Evolutionary conservation across 495 filamentous ascomycete species (phyloP).

Genomic region (Geoglossum glabrum): DNA sequence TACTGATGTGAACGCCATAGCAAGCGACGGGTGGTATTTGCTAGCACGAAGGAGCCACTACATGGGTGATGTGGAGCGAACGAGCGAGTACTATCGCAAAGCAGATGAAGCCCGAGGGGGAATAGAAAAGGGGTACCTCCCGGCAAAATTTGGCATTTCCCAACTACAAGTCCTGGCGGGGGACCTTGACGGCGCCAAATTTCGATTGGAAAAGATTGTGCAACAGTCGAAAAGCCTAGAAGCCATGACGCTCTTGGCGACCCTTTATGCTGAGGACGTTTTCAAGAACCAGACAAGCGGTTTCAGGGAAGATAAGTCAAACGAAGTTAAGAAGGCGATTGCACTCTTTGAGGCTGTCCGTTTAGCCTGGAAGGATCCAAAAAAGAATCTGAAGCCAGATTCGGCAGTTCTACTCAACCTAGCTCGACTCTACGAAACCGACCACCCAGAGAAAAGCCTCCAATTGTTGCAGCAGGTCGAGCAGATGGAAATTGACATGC

Average conservation of each 20-base stretch:
- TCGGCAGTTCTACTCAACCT: slow-evolving; percentile 82
- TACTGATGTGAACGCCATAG: slow-evolving; percentile 86
- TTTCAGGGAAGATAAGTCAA: slow-evolving; percentile 68
- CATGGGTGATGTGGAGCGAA: slow-evolving; percentile 39
- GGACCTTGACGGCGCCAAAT: slow-evolving; percentile 80
- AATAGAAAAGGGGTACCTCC: slow-evolving; percentile 66
- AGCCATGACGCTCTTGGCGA: slow-evolving; percentile 74
- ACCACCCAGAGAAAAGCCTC: slow-evolving; percentile 72
- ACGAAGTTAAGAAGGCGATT: slow-evolving; percentile 66
- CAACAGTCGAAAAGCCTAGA: slow-evolving; percentile 72
- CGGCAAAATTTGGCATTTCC: slow-evolving; percentile 80
- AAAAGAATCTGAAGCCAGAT: slow-evolving; percentile 60
- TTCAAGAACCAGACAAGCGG: slow-evolving; percentile 53
- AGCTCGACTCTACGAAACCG: slow-evolving; percentile 69
- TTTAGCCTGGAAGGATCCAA: slow-evolving; percentile 77
- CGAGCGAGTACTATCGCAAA: slow-evolving; percentile 63
- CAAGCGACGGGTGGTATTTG: slow-evolving; percentile 91
- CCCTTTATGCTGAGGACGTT: slow-evolving; percentile 82
- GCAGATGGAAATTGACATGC: slow-evolving; percentile 57
- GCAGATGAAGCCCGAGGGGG: slow-evolving; percentile 82
- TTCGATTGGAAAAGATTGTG: slow-evolving; percentile 80
- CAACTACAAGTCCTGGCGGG: slow-evolving; percentile 70
- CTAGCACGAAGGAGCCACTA: slow-evolving; percentile 80
- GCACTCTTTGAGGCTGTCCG: slow-evolving; percentile 62
- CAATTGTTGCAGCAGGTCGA: slow-evolving; percentile 81